Conservation (phyloP, 2,329 filamentous ascomycete genomes). For the Plectosphaerella plurivora region DNA sequence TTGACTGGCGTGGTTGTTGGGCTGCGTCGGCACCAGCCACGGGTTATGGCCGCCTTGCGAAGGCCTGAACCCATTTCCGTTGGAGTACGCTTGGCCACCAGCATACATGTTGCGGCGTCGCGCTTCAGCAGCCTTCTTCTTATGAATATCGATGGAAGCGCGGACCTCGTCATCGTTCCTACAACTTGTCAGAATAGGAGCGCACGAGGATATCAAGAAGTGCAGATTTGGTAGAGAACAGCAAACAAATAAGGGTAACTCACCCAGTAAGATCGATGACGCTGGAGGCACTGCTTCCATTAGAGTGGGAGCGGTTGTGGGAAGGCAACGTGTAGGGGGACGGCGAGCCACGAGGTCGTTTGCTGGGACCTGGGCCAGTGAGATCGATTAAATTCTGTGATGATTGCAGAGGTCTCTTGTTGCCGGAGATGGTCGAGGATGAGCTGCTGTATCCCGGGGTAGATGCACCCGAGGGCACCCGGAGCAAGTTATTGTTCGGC, state of each 20-base stretch:
- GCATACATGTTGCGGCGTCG: neutral
- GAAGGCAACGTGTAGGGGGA: neutral
- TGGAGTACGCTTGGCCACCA: no score
- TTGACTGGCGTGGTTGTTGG: no score
- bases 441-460: neutral
- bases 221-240: no score
- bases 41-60: no score
- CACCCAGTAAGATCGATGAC: conserved; percentile 23
- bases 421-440: neutral
- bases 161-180: neutral
- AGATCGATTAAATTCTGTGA: no score
- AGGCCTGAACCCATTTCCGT: no score
- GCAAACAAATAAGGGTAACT: neutral
- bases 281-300: neutral
- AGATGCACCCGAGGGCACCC: neutral
- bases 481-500: no score
- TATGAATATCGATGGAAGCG: neutral
- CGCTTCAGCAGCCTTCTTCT: neutral
- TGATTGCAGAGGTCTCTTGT: no score
- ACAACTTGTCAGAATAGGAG: neutral
- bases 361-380: neutral
- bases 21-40: no score
- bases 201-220: no score
- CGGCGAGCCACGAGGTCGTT: neutral
- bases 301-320: neutral